Evolutionary conservation across 306 rosid genomes (phyloP), one percentile per base, ranked within the genome.

Genomic region (Dalbergia cochinchinensis): DNA sequence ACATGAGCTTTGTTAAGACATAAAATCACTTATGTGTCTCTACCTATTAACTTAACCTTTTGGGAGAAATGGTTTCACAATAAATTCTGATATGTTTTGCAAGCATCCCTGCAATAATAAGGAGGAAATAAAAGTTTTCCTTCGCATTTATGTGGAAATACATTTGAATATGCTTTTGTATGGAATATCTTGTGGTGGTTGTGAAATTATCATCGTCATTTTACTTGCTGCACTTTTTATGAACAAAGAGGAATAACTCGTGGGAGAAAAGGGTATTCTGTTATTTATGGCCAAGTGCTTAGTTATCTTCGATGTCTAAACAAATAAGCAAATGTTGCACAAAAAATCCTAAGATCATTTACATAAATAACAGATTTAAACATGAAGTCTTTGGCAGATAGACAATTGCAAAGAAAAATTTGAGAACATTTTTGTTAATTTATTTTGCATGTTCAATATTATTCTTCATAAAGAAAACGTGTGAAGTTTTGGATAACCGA

Each of bases 331-430:
- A 60, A 67, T 45, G 39, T 35, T 59, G 42, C 51, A 18, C 12
- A 37, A 55, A 58, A 58, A 6, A 10, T 19, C 58, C 8, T 11
- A 26, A 20, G 11, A 42, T 74, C 20, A 39, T 39, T 58, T 39
- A 58, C 77, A 58, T 41, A 41, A 7, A 7, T 55, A 50, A 9
- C 31, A 70, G 48, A 22, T 26, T 26, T 6, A 11, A 73, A 37
- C 2, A 13, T 5, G 5, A 60, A 59, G 15, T 41, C 3, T 41
- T 10, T 20, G 42, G 11, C 55, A 41, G 57, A 15, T 58, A 58
- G 57, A 54, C 13, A 59, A 74, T 65, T 65, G 9, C 15, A 58
- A 74, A 59, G 45, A 55, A 61, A 48, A 74, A 8, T 31, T 74
- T 42, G 58, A 15, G 16, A 61, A 70, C 42, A 35, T 0, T 64